phyloP scores from a whole-genome alignment of 2,329 filamentous ascomycete species.

The Phyllosticta ampelicida region DNA sequence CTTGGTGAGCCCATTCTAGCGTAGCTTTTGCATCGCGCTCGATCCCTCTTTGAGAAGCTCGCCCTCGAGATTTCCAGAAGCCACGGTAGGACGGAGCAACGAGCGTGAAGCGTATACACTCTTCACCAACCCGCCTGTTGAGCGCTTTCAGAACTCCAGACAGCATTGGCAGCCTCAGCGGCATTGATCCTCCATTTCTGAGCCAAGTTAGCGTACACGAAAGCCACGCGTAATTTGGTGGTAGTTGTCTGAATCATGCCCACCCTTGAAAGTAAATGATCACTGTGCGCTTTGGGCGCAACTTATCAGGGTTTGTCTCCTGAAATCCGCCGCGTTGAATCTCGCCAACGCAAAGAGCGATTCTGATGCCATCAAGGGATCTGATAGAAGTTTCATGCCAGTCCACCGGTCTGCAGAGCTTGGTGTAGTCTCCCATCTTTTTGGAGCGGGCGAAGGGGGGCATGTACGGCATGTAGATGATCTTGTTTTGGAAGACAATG shows the following conservation, averaged over 20 bases:
- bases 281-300: conserved; percentile 22
- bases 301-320: not conserved
- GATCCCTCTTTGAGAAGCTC: conserved; percentile 60
- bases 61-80: conserved; percentile 67
- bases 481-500: conserved; percentile 67
- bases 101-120: conserved; percentile 23
- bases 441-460: conserved; percentile 59
- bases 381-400: conserved; percentile 56
- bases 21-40: conserved; percentile 56
- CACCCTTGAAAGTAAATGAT: conserved; percentile 42
- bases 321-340: not conserved
- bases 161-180: conserved; percentile 36
- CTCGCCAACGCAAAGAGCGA: conserved; percentile 47
- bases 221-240: not conserved
- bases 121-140: not conserved
- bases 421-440: conserved; percentile 52
- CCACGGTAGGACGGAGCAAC: conserved; percentile 52
- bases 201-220: not conserved
- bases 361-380: conserved; percentile 53
- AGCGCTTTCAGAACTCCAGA: conserved; percentile 33
- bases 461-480: conserved; percentile 70
- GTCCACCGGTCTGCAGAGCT: conserved; percentile 47
- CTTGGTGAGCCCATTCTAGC: conserved; percentile 48
- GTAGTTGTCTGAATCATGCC: not conserved
- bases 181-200: conserved; percentile 35